Conservation (phyloP, 768 basidiomycete species). For the Psilocybe cubensis region DNA sequence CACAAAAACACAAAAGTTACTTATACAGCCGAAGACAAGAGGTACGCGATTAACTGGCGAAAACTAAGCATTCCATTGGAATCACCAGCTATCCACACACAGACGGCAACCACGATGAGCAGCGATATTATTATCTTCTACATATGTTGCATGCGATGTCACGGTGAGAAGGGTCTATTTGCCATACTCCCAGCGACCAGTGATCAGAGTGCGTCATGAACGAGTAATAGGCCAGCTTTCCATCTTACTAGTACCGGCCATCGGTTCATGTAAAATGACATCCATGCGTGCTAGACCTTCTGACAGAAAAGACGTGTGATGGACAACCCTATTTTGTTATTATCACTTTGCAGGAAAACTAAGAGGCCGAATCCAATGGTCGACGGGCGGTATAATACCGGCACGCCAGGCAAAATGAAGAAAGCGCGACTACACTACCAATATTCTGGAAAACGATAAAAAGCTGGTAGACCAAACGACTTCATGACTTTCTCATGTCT, state of each 20-base stretch:
- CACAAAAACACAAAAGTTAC: neutral
- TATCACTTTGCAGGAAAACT: neutral
- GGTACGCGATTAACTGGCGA: neutral
- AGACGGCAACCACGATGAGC: neutral
- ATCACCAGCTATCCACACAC: neutral
- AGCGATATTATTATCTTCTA: neutral
- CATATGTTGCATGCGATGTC: constrained; percentile 8
- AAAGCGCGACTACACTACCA: no score
- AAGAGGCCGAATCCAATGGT: constrained; percentile 1
- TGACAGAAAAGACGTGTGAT: constrained; percentile 11
- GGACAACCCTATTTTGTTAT: neutral
- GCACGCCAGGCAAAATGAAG: neutral
- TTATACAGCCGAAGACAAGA: neutral
- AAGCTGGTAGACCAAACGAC: neutral
- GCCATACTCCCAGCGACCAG: constrained; percentile 4
- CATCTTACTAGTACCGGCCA: constrained; percentile 1
- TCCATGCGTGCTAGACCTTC: constrained; percentile 11
- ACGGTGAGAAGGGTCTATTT: constrained; percentile 10
- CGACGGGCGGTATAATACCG: neutral
- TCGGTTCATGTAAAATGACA: constrained; percentile 4
- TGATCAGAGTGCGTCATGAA: constrained; percentile 14
- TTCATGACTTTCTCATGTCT: constrained; percentile 2
- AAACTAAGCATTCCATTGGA: neutral
- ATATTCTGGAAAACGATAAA: neutral
- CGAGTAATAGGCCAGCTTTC: constrained; percentile 8